Percentiles rank a stretch among this genome's conserved stretches.
These are phyloP conservation scores for Pseudonitzschia delicatissima DNA, from an alignment of 108 stramenopile genomes.

Conservation along the genomic window DNA sequence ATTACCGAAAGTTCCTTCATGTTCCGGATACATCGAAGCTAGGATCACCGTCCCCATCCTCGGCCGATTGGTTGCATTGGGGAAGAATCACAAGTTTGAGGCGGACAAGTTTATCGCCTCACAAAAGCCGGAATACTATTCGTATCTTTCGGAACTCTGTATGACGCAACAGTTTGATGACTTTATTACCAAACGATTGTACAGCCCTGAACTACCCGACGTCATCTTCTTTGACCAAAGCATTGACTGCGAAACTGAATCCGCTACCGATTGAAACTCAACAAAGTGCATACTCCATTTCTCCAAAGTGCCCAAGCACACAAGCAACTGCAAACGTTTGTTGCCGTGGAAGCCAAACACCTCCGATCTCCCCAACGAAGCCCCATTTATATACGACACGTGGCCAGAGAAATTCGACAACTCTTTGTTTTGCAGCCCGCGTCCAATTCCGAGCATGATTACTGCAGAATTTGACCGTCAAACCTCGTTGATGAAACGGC, in stretches of 20 bases:
- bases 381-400: constrained; percentile 55
- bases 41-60: neutral
- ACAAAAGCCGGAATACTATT: constrained; percentile 62
- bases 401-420: constrained; percentile 77
- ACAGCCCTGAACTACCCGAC: constrained; percentile 78
- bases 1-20: constrained; percentile 72
- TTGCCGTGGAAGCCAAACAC: constrained; percentile 66
- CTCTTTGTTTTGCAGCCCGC: constrained; percentile 54
- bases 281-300: constrained; percentile 78
- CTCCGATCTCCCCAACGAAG: constrained; percentile 22
- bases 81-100: constrained; percentile 41
- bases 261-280: constrained; percentile 64
- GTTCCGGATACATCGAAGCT: constrained; percentile 27
- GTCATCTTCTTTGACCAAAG: constrained; percentile 88
- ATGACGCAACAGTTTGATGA: constrained; percentile 86
- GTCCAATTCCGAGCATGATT: constrained; percentile 79
- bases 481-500: constrained; percentile 52
- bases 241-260: constrained; percentile 84
- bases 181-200: constrained; percentile 82
- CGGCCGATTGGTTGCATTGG: constrained; percentile 32
- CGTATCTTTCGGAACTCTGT: constrained; percentile 67
- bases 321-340: constrained; percentile 66
- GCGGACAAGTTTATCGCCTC: constrained; percentile 54
- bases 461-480: constrained; percentile 85
- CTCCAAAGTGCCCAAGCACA: constrained; percentile 76